Conservation (phyloP, 2,329 filamentous ascomycete genomes). For the Talaromyces albobiverticillius region DNA sequence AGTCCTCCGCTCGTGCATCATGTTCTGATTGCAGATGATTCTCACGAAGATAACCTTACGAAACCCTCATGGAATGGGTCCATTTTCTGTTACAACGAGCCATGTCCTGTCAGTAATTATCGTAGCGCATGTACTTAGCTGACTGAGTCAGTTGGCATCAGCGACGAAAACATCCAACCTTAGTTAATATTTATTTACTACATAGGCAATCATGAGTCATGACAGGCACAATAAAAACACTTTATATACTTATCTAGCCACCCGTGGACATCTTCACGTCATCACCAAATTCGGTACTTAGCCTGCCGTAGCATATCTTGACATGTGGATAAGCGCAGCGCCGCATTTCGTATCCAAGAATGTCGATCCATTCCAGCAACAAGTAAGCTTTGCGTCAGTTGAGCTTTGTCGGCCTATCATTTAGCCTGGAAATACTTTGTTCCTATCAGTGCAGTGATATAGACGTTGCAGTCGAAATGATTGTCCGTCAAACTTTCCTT, state of each 20-base stretch:
- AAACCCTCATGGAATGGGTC: too few species aligned
- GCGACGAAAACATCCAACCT: not conserved
- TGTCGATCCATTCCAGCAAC: constrained; percentile 1
- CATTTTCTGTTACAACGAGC: too few species aligned
- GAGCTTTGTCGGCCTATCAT: not conserved
- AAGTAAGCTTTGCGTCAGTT: not conserved
- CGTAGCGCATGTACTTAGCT: not conserved
- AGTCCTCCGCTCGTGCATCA: not conserved
- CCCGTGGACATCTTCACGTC: not conserved
- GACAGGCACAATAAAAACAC: not conserved
- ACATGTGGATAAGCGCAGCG: not conserved
- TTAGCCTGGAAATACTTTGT: not conserved
- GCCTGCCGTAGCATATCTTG: not conserved
- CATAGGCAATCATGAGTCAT: not conserved
- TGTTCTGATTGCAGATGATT: not conserved
- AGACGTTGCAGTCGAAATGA: not conserved
- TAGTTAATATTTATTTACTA: not conserved
- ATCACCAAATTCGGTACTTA: not conserved
- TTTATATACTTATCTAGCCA: not conserved
- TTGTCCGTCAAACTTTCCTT: not conserved
- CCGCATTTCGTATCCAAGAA: not conserved
- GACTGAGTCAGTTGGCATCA: not conserved
- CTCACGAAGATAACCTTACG: not conserved
- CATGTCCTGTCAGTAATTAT: not conserved
- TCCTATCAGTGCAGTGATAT: not conserved